Evolutionary conservation across 2,329 filamentous ascomycete genomes (phyloP).

Genomic region (Beauveria sp.): DNA sequence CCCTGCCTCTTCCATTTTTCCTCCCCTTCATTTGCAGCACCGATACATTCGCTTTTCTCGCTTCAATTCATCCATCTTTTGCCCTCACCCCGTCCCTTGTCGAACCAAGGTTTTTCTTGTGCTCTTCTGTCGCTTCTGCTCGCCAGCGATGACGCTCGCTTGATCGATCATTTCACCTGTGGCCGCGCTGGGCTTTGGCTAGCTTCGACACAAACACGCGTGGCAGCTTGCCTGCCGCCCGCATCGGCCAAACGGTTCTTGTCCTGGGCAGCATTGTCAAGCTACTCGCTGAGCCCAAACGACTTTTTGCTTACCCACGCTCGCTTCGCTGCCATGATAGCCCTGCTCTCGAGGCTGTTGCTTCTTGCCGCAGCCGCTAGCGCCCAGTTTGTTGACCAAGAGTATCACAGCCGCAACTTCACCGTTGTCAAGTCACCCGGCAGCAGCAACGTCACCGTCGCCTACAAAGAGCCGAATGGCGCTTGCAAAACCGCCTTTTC

Average conservation of each 20-base stretch:
- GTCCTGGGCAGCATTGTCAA: neutral
- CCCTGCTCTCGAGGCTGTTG: constrained; percentile 9
- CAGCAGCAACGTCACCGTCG: constrained; percentile 55
- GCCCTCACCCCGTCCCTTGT: neutral
- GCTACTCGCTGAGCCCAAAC: neutral
- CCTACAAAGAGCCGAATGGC: constrained; percentile 54
- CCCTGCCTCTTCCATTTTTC: neutral
- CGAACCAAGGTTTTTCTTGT: neutral
- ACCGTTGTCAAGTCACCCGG: constrained; percentile 55
- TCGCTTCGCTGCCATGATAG: neutral
- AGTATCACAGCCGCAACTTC: constrained; percentile 30
- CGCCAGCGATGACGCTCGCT: neutral
- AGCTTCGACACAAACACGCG: neutral
- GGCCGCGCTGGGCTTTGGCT: neutral
- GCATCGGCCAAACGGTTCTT: neutral
- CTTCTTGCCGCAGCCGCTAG: constrained; percentile 15
- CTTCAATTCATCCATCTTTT: neutral
- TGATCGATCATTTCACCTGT: neutral
- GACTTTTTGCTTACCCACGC: neutral
- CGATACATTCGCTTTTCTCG: neutral
- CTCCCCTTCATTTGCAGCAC: neutral
- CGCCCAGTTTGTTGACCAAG: constrained; percentile 28
- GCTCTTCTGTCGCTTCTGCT: neutral
- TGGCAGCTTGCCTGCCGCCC: neutral
- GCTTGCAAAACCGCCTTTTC: constrained; percentile 59